These are phyloP conservation scores for Mycosarcoma mackinlayi DNA, from an alignment of 1,284 basidiomycete genomes.

Conservation along the genomic window DNA sequence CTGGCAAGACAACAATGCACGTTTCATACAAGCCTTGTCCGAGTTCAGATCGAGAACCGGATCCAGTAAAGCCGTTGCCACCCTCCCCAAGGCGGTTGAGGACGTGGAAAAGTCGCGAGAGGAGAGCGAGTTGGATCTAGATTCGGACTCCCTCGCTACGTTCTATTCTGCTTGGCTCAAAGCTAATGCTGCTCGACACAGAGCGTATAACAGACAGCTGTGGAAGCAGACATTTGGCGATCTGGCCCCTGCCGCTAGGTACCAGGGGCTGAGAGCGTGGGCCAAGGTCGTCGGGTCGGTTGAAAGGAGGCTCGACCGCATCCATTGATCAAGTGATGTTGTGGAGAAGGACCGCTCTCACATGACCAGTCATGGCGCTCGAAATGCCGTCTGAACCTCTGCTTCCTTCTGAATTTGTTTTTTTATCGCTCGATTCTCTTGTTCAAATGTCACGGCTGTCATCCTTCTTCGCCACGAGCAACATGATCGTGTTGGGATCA, in stretches of 20 bases:
- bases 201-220: constrained; percentile 61
- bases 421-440: too few species aligned
- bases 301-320: constrained; percentile 21
- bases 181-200: constrained; percentile 53
- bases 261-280: constrained; percentile 38
- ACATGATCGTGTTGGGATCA: too few species aligned
- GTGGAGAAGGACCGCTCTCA: neutral
- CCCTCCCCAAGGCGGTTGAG: neutral
- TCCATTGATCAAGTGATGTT: constrained; percentile 1
- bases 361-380: neutral
- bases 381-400: too few species aligned
- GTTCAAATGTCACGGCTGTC: too few species aligned
- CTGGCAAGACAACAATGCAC: constrained; percentile 65
- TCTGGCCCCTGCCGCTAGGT: constrained; percentile 43
- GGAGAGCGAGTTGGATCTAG: constrained; percentile 33
- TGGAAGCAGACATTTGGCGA: constrained; percentile 56
- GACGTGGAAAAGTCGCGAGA: neutral
- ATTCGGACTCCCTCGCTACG: constrained; percentile 49
- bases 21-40: constrained; percentile 55
- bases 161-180: constrained; percentile 65
- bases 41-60: constrained; percentile 44
- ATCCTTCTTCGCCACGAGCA: too few species aligned
- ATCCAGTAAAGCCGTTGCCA: constrained; percentile 41
- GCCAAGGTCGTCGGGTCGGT: constrained; percentile 32
- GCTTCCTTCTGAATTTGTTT: too few species aligned